Conservation (phyloP, 192 early-diverging fungal species). For the Physocladia obscura region DNA sequence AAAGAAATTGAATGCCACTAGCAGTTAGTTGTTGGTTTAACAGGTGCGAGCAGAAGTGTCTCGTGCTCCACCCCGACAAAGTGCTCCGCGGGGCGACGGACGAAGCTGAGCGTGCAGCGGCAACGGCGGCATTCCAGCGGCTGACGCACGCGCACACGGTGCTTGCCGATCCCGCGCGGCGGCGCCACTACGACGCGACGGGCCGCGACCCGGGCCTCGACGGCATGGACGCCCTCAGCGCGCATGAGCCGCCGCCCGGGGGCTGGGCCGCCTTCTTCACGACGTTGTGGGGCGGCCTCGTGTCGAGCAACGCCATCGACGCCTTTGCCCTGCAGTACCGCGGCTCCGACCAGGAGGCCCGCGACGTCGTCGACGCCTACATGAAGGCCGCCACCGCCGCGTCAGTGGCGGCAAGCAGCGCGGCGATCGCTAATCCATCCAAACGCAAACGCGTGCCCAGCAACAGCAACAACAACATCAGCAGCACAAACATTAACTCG, state of each 20-base stretch:
- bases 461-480: slow-evolving; percentile 69
- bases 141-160: slow-evolving; percentile 75
- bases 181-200: slow-evolving; percentile 70
- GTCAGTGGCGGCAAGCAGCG: too few relatives aligned
- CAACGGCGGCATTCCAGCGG: slow-evolving; percentile 67
- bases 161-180: slow-evolving; percentile 35
- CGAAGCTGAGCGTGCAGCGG: slow-evolving; percentile 40
- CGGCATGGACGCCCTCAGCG: too few relatives aligned
- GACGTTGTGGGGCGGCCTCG: slow-evolving; percentile 74
- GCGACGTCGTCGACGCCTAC: too few relatives aligned
- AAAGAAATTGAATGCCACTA: not conserved
- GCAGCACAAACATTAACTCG: slow-evolving; percentile 57
- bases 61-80: slow-evolving; percentile 39
- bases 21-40: not conserved
- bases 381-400: too few relatives aligned
- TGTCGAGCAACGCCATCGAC: slow-evolving; percentile 70
- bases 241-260: not conserved
- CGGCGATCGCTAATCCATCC: too few relatives aligned
- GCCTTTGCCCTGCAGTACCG: slow-evolving; percentile 68
- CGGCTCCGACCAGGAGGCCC: slow-evolving; percentile 39
- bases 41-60: slow-evolving; percentile 27
- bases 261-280: slow-evolving; percentile 68
- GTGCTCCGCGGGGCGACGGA: slow-evolving; percentile 12
- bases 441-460: too few relatives aligned
- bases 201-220: slow-evolving; percentile 52